Base-by-base conservation (phyloP, 441 rosid species). In the Breynia disticha region DNA sequence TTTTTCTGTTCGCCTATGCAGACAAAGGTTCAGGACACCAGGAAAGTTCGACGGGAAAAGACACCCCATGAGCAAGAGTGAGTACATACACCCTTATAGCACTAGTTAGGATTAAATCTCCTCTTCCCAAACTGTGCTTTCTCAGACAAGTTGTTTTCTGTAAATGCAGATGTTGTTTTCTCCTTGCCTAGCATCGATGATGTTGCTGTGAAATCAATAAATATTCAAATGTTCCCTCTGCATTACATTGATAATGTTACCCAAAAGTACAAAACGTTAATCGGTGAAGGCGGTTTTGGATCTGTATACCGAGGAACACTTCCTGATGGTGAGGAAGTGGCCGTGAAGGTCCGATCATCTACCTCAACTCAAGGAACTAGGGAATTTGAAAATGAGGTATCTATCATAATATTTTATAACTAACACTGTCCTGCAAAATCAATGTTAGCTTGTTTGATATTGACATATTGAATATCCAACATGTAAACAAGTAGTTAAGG, bases 201-300 rank as follows among this genome's bases (percentile, higher is more conserved):
- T 46, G 24, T 67, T 37, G 41, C 58, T 43, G 24, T 76, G 54
- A 78, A 51, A 81, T 67, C 80, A 5, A 80, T 80, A 63, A 57
- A 61, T n/a, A 73, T 85, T 59, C 74, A 70, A 68, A 16, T 59
- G 54, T 77, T 70, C 64, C 67, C 76, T 52, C 67, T 82, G 55
- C 65, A 75, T 11, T 65, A 53, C 67, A 57, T 85, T 59, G 89
- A 78, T 56, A 72, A 55, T 22, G 76, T 76, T 45, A 85, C 83
- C 35, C 67, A 75, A 46, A 64, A 69, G 59, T 82, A 78, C 64
- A 77, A 69, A 63, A 82, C 78, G 24, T 48, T 80, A 67, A 80
- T 82, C 20, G 89, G 94, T 52, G 94, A 85, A 76, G 89, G 89
- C 13, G 85, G 94, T 20, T 85, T 85, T 46, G 87, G 94, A 61